Conservation (phyloP, 2,329 filamentous ascomycete species). For the Eurotiales sp. region DNA sequence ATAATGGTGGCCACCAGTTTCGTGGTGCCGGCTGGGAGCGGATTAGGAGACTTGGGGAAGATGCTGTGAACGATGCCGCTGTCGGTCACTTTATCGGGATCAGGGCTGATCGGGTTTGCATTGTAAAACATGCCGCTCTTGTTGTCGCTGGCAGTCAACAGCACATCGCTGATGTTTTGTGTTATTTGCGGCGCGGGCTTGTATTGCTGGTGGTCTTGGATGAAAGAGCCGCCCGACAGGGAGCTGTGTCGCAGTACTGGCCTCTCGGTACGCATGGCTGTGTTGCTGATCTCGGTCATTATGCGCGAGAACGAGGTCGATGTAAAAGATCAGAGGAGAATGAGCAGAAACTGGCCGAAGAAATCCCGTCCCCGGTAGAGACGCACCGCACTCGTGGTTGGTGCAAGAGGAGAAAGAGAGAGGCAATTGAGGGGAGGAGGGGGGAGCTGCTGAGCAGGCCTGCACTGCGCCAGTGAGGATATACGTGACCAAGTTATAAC, state of each 20-base stretch:
- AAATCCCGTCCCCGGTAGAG: no score
- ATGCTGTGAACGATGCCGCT: conserved; percentile 46
- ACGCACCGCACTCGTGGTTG: no score
- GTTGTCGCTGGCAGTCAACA: conserved; percentile 27
- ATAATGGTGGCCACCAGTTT: conserved; percentile 48
- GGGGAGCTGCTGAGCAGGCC: neutral
- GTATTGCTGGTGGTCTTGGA: conserved; percentile 49
- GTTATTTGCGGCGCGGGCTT: conserved; percentile 34
- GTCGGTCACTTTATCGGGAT: conserved; percentile 40
- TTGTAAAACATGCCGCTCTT: conserved; percentile 24
- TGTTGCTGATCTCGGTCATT: conserved; percentile 29
- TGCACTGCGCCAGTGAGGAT: no score
- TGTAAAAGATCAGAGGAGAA: no score
- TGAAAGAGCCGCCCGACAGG: conserved; percentile 41
- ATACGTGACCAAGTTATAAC: no score
- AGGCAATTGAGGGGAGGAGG: neutral
- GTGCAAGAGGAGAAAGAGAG: neutral
- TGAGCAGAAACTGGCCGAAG: no score
- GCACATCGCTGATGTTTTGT: conserved; percentile 35
- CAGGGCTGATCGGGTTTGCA: conserved; percentile 35
- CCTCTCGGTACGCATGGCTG: conserved; percentile 31
- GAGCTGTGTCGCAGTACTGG: conserved; percentile 42
- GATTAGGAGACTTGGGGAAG: conserved; percentile 40
- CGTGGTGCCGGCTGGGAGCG: conserved; percentile 36
- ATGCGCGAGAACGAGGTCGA: neutral